These are phyloP conservation scores for Murraya paniculata DNA, from an alignment of 345 rosid species.

Conservation along the genomic window DNA sequence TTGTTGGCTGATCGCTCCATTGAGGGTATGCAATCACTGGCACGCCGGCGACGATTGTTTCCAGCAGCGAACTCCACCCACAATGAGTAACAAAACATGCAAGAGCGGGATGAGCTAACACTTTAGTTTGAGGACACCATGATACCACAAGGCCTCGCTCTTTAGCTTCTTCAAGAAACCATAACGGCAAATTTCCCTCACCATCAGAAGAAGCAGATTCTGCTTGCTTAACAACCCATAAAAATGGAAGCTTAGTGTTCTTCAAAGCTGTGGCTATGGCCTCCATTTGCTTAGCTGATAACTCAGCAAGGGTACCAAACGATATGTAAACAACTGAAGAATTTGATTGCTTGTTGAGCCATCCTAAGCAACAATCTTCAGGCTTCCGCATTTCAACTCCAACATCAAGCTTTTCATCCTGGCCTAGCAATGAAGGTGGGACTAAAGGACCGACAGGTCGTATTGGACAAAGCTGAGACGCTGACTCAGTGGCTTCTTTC, in stretches of 20 bases:
- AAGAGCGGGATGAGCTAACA: conserved; percentile 37
- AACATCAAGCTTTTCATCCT: conserved; percentile 18
- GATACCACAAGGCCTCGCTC: conserved; percentile 38
- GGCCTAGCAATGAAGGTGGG: conserved; percentile 34
- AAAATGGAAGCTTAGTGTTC: conserved; percentile 27
- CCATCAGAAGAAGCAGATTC: conserved; percentile 17
- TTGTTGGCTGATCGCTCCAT: conserved; percentile 58
- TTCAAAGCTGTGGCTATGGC: conserved; percentile 36
- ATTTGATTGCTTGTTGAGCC: conserved; percentile 32
- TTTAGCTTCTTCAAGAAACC: conserved; percentile 33
- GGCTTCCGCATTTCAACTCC: conserved; percentile 38
- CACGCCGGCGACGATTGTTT: conserved; percentile 37
- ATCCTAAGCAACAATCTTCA: conserved; percentile 41
- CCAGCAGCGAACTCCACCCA: conserved; percentile 55
- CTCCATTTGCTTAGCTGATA: conserved; percentile 33
- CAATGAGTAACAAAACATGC: conserved; percentile 54
- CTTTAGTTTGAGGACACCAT: conserved; percentile 52
- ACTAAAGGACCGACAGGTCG: conserved; percentile 51
- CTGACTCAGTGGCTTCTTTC: conserved; percentile 32
- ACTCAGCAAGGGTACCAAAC: conserved; percentile 40
- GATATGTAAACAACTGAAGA: conserved; percentile 47
- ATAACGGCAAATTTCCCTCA: conserved; percentile 27
- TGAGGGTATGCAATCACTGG: conserved; percentile 49
- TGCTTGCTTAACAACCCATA: conserved; percentile 45
- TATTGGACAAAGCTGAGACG: conserved; percentile 37